phyloP scores from a whole-genome alignment of 1,284 basidiomycete genomes.

The Hortiboletus rubellus region DNA sequence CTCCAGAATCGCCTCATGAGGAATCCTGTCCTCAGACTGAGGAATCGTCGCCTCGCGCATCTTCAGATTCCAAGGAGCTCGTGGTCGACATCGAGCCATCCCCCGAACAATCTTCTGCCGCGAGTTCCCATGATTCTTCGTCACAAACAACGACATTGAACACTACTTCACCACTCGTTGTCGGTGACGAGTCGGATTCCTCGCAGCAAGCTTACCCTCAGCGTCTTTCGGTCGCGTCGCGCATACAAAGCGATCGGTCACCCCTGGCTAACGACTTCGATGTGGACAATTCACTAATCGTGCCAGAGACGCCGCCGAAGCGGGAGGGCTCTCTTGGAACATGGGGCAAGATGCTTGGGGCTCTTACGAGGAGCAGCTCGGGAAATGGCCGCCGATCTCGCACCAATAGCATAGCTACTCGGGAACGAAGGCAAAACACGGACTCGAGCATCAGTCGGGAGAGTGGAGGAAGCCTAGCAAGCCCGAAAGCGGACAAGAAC shows the following conservation, averaged over 20 bases:
- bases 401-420: conserved; percentile 68
- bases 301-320: conserved; percentile 52
- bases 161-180: conserved; percentile 39
- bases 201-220: conserved; percentile 52
- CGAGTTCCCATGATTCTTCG: conserved; percentile 52
- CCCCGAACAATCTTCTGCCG: conserved; percentile 46
- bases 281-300: conserved; percentile 53
- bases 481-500: conserved; percentile 55
- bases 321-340: conserved; percentile 57
- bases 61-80: conserved; percentile 53
- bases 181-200: conserved; percentile 49
- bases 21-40: conserved; percentile 41
- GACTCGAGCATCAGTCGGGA: conserved; percentile 73
- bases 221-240: conserved; percentile 61
- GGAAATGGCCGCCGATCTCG: conserved; percentile 70
- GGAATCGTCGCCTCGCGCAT: conserved; percentile 51
- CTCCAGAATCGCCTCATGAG: conserved; percentile 41
- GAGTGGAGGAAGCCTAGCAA: conserved; percentile 67
- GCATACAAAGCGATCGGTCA: conserved; percentile 54
- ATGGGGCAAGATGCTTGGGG: conserved; percentile 55
- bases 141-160: conserved; percentile 48
- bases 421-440: conserved; percentile 63
- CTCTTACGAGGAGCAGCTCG: conserved; percentile 55
- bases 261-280: conserved; percentile 55
- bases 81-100: conserved; percentile 62